Conservation (phyloP, 345 rosid species). For the Pugionium dolabratum region DNA sequence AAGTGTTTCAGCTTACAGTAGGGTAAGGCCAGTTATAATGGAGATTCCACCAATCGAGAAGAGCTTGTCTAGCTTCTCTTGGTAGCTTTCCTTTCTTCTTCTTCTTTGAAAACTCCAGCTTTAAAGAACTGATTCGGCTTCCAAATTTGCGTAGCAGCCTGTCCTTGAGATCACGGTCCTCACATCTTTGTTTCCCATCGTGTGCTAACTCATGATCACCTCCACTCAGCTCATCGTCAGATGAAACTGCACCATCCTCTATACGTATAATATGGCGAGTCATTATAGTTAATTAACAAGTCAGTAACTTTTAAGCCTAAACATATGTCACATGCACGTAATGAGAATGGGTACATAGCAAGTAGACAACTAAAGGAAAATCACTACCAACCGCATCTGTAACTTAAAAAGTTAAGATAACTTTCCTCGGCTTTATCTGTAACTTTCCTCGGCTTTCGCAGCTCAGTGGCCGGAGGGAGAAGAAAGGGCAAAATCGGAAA, state of each 20-base stretch:
- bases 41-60: constrained; percentile 76
- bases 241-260: constrained; percentile 66
- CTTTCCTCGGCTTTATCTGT: constrained; percentile 32
- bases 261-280: neutral
- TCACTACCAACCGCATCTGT: neutral
- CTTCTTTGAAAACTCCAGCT: constrained; percentile 82
- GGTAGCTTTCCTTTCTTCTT: constrained; percentile 89
- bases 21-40: constrained; percentile 95
- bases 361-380: neutral
- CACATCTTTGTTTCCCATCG: constrained; percentile 51
- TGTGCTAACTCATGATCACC: constrained; percentile 52
- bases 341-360: neutral
- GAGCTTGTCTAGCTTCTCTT: constrained; percentile 75
- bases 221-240: constrained; percentile 68
- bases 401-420: neutral
- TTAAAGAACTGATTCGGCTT: constrained; percentile 67
- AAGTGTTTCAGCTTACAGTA: constrained; percentile 47
- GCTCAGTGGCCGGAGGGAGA: constrained; percentile 31
- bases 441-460: constrained; percentile 32
- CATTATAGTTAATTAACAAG: neutral
- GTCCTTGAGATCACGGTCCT: constrained; percentile 66
- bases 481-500: constrained; percentile 32
- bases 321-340: constrained; percentile 6
- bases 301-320: neutral
- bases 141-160: constrained; percentile 63